These are phyloP conservation scores for Penicillium occitanis DNA, from an alignment of 2,329 filamentous ascomycete species.

Conservation along the genomic window DNA sequence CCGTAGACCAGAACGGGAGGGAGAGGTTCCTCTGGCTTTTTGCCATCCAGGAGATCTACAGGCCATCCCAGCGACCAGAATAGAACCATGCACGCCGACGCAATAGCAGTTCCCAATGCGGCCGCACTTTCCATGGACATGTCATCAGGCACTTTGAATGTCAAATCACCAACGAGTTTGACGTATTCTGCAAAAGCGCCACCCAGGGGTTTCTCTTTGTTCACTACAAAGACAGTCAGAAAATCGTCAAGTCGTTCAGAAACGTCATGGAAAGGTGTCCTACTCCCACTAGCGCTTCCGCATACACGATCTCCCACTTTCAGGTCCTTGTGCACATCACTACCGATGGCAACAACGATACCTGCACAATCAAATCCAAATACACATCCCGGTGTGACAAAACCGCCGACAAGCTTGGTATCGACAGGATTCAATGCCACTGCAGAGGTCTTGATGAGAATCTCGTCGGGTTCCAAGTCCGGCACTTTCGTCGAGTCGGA, in stretches of 20 bases:
- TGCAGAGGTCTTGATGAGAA: slow-evolving; percentile 26
- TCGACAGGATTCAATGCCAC: slow-evolving; percentile 39
- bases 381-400: slow-evolving; percentile 28
- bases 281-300: slow-evolving; percentile 35
- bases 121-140: slow-evolving; percentile 35
- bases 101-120: slow-evolving; percentile 25
- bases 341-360: slow-evolving; percentile 9
- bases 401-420: slow-evolving; percentile 29
- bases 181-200: slow-evolving; percentile 43
- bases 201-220: slow-evolving; percentile 20
- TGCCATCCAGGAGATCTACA: not conserved
- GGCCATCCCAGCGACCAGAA: slow-evolving; percentile 23
- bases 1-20: slow-evolving; percentile 48
- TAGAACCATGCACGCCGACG: slow-evolving; percentile 27
- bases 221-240: slow-evolving; percentile 5
- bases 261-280: slow-evolving; percentile 18
- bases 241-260: slow-evolving; percentile 21
- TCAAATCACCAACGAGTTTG: slow-evolving; percentile 30
- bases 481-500: slow-evolving; percentile 1
- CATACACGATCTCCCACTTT: slow-evolving; percentile 37
- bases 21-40: not conserved
- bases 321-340: slow-evolving; percentile 19
- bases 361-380: slow-evolving; percentile 32
- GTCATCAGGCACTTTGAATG: slow-evolving; percentile 32
- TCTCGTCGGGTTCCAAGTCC: slow-evolving; percentile 5